Conservation (phyloP, 1,139 yeast species). For the Blastobotrys illinoisensis region DNA sequence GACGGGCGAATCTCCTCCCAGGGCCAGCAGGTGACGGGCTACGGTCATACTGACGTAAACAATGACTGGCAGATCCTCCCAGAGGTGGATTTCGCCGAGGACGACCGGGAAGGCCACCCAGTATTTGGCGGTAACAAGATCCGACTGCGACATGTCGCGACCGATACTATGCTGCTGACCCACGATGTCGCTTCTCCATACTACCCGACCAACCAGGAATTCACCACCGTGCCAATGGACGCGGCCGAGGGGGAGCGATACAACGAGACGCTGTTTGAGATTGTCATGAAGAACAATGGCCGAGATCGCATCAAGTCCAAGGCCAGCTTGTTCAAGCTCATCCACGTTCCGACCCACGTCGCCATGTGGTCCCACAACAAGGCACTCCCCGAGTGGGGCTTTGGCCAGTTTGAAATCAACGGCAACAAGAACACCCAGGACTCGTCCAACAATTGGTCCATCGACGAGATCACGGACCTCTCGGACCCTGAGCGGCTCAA, state of each 20-base stretch:
- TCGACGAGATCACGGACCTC: conserved; percentile 68
- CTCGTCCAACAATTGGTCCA: conserved; percentile 62
- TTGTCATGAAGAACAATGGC: conserved; percentile 56
- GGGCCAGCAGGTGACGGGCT: conserved; percentile 91
- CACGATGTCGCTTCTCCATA: conserved; percentile 98
- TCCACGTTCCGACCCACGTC: conserved; percentile 83
- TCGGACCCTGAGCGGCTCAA: conserved; percentile 52
- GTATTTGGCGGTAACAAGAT: conserved; percentile 60
- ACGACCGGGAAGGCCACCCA: conserved; percentile 40
- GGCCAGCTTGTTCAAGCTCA: conserved; percentile 58
- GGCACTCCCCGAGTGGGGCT: conserved; percentile 92
- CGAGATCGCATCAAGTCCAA: conserved; percentile 59
- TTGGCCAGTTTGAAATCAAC: conserved; percentile 85
- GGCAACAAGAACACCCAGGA: conserved; percentile 82
- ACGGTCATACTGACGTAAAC: conserved; percentile 50
- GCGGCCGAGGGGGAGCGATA: conserved; percentile 50
- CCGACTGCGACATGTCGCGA: conserved; percentile 75
- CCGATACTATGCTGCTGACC: conserved; percentile 72
- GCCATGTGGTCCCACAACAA: conserved; percentile 95
- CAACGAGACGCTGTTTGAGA: conserved; percentile 73
- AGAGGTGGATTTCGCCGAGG: conserved; percentile 40
- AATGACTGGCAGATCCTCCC: conserved; percentile 90
- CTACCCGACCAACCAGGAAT: conserved; percentile 85
- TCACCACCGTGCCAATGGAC: conserved; percentile 66
- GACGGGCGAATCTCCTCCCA: conserved; percentile 95